Conservation (phyloP, 495 filamentous ascomycete species). For the Venustampulla echinocandica region DNA sequence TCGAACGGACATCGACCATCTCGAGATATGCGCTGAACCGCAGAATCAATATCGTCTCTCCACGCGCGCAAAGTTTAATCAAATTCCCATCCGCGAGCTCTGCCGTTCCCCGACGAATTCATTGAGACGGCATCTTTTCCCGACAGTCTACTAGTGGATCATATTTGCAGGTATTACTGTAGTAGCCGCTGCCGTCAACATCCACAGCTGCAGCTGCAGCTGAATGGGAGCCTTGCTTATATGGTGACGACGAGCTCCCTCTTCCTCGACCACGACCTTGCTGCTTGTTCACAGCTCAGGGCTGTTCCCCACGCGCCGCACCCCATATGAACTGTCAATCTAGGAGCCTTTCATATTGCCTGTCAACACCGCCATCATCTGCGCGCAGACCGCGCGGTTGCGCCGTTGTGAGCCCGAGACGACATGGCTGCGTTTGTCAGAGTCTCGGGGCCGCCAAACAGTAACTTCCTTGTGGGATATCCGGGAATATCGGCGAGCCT, state of each 20-base stretch:
- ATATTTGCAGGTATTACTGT: too few species aligned
- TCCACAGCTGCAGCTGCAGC: slow-evolving; percentile 3
- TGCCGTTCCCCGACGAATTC: too few species aligned
- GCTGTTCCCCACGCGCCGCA: background rate
- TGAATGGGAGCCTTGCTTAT: slow-evolving; percentile 19
- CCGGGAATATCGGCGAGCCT: slow-evolving; percentile 96
- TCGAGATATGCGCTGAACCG: too few species aligned
- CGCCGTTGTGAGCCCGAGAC: slow-evolving; percentile 21
- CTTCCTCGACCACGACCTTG: too few species aligned
- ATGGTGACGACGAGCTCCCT: slow-evolving; percentile 17
- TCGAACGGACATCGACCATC: too few species aligned
- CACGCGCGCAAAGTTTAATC: too few species aligned
- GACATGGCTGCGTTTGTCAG: slow-evolving; percentile 81
- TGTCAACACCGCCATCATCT: slow-evolving; percentile 16
- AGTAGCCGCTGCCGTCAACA: too few species aligned
- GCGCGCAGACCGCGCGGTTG: slow-evolving; percentile 21
- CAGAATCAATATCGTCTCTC: too few species aligned
- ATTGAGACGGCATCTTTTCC: too few species aligned
- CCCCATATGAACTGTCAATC: background rate
- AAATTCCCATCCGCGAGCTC: too few species aligned
- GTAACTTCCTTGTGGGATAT: slow-evolving; percentile 92
- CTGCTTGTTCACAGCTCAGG: background rate
- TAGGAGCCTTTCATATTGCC: slow-evolving; percentile 5
- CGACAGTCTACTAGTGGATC: too few species aligned
- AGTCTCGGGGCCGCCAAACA: slow-evolving; percentile 95